phyloP scores from a whole-genome alignment of 2,329 filamentous ascomycete species.

The Paracorniculantispora psalliotae region DNA sequence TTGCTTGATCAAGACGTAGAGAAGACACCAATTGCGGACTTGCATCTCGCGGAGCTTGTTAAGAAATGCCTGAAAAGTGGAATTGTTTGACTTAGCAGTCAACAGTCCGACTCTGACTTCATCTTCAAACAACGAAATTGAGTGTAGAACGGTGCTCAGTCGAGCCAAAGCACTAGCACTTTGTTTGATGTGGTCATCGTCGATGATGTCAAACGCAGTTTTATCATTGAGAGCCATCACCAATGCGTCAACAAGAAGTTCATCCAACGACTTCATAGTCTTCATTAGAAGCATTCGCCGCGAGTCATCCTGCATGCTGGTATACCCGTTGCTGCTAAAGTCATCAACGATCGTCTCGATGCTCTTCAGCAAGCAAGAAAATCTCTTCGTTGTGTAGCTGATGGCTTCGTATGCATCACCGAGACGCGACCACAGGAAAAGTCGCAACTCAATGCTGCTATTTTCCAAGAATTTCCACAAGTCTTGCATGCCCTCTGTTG shows the following conservation, averaged over 20 bases:
- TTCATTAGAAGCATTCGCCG: slow-evolving; percentile 69
- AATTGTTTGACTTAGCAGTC: slow-evolving; percentile 52
- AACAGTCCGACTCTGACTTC: slow-evolving; percentile 73
- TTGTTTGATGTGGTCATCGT: slow-evolving; percentile 69
- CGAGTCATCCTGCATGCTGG: slow-evolving; percentile 53
- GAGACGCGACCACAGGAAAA: slow-evolving; percentile 89
- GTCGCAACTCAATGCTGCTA: slow-evolving; percentile 74
- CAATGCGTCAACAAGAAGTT: slow-evolving; percentile 68
- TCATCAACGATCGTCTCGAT: slow-evolving; percentile 74
- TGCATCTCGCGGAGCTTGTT: slow-evolving; percentile 81
- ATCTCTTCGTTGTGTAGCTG: slow-evolving; percentile 78
- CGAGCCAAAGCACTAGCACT: slow-evolving; percentile 68
- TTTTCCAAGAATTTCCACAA: slow-evolving; percentile 80
- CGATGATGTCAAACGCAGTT: slow-evolving; percentile 75
- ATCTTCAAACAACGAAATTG: slow-evolving; percentile 78
- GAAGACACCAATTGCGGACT: slow-evolving; percentile 79
- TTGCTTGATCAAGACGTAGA: slow-evolving; percentile 75
- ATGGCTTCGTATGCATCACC: slow-evolving; percentile 84
- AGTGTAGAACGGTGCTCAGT: slow-evolving; percentile 70
- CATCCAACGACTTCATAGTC: slow-evolving; percentile 74
- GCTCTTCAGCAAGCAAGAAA: slow-evolving; percentile 80
- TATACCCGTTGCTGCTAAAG: slow-evolving; percentile 58
- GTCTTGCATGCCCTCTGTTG: slow-evolving; percentile 60
- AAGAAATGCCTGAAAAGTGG: slow-evolving; percentile 49
- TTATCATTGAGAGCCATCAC: slow-evolving; percentile 62